Evolutionary conservation across 2,329 filamentous ascomycete species (phyloP).

Genomic region (Aspergillus tanneri): DNA sequence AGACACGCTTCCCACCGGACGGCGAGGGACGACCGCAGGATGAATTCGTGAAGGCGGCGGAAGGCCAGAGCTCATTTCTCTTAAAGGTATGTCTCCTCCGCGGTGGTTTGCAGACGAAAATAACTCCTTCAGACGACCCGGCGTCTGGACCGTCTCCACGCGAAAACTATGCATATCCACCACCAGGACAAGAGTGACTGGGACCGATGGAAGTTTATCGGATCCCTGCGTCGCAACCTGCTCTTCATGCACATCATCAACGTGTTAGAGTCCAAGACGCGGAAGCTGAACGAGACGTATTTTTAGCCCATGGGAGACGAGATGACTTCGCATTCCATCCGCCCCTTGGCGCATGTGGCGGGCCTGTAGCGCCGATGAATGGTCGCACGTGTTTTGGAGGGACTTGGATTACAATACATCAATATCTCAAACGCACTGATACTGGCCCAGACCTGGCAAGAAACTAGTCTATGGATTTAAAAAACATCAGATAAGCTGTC

Average conservation of each 20-base stretch:
- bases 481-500: too few relatives aligned
- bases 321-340: conserved; percentile 13
- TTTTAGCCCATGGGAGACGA: conserved; percentile 17
- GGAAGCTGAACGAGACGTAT: conserved; percentile 12
- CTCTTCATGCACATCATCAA: conserved; percentile 19
- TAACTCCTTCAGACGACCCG: conserved; percentile 14
- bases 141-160: conserved; percentile 12
- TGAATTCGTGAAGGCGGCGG: conserved; percentile 7
- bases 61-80: conserved; percentile 13
- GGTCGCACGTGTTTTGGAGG: too few relatives aligned
- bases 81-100: conserved; percentile 9
- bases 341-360: conserved; percentile 21
- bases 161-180: conserved; percentile 2
- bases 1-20: not conserved
- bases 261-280: conserved; percentile 8
- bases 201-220: conserved; percentile 19
- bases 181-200: conserved; percentile 17
- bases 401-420: too few relatives aligned
- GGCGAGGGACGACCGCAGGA: not conserved
- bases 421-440: too few relatives aligned
- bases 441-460: too few relatives aligned
- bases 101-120: not conserved
- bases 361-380: conserved; percentile 18
- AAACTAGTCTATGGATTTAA: too few relatives aligned
- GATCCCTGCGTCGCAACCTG: conserved; percentile 19